These are phyloP conservation scores for Rhamnella rubrinervis DNA, from an alignment of 331 rosid genomes.

Conservation along the genomic window DNA sequence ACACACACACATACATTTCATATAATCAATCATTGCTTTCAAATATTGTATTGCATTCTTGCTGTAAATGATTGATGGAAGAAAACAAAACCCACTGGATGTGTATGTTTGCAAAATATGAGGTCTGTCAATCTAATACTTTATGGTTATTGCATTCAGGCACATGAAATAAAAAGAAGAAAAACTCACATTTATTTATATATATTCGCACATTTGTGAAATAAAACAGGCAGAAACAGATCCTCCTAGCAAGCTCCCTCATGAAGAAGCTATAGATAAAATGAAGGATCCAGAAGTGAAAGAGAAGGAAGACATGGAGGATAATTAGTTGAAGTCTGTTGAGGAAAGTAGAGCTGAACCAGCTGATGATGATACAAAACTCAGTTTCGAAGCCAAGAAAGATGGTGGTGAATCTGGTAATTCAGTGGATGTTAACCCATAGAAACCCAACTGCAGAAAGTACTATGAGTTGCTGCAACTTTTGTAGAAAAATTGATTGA, in stretches of 20 bases:
- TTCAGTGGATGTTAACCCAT: no score
- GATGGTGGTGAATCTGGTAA: conserved; percentile 3
- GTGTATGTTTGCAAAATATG: no score
- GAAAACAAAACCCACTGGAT: no score
- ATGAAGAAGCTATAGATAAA: conserved; percentile 22
- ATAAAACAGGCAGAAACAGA: conserved; percentile 21
- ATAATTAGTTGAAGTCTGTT: neutral
- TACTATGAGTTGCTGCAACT: no score
- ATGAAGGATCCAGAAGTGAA: conserved; percentile 15
- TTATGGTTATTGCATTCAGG: no score
- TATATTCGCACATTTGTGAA: neutral
- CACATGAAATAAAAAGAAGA: neutral
- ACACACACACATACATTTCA: no score
- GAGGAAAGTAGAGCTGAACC: neutral
- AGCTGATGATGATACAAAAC: neutral
- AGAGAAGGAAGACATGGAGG: conserved; percentile 19
- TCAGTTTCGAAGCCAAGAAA: neutral
- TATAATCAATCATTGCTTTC: no score
- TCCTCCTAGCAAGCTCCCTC: conserved; percentile 16
- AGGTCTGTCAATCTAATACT: no score
- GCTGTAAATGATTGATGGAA: no score
- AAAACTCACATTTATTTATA: neutral
- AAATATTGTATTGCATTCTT: no score
- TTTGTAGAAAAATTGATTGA: no score
- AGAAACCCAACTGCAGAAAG: no score